Percentiles rank a stretch among this genome's conserved stretches.
Conservation (phyloP, 2,329 filamentous ascomycete species). For the Fusarium sarcochroum region DNA sequence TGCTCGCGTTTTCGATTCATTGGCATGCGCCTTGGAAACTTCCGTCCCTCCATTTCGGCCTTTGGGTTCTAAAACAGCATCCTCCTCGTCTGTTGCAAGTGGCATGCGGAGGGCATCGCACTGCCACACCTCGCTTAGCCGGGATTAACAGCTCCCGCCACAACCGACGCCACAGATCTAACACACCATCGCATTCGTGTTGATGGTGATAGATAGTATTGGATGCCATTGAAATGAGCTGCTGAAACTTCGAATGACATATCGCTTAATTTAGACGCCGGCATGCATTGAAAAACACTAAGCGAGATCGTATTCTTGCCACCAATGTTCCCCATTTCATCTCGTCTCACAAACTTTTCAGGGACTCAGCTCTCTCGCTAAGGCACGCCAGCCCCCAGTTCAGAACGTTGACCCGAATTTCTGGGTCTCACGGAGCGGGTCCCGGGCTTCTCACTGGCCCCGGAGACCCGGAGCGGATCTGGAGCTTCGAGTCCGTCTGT, state of each 20-base stretch:
- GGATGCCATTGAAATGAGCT: not conserved
- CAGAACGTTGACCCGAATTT: not conserved
- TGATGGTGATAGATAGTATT: slow-evolving; percentile 19
- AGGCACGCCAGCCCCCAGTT: not conserved
- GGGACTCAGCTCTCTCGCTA: not conserved
- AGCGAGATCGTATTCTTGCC: slow-evolving; percentile 17
- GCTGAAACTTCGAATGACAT: slow-evolving; percentile 21
- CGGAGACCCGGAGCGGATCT: slow-evolving; percentile 6
- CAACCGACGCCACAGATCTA: slow-evolving; percentile 18
- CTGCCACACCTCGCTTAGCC: slow-evolving; percentile 34
- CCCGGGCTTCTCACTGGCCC: slow-evolving; percentile 6
- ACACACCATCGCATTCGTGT: slow-evolving; percentile 23
- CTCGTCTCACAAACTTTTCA: not conserved
- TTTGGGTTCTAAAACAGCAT: slow-evolving; percentile 11
- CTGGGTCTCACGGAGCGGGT: slow-evolving; percentile 16
- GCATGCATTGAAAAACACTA: slow-evolving; percentile 7
- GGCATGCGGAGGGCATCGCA: slow-evolving; percentile 6
- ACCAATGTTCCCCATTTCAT: not conserved
- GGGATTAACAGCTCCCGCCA: slow-evolving; percentile 11
- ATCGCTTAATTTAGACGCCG: slow-evolving; percentile 15
- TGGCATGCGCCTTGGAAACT: slow-evolving; percentile 12
- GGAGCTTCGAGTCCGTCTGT: slow-evolving; percentile 11
- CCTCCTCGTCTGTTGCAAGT: slow-evolving; percentile 8
- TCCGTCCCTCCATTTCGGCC: slow-evolving; percentile 12
- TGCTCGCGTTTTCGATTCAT: slow-evolving; percentile 10